These are phyloP conservation scores for Sporisorium scitamineum DNA, from an alignment of 1,284 basidiomycete species.

Conservation along the genomic window DNA sequence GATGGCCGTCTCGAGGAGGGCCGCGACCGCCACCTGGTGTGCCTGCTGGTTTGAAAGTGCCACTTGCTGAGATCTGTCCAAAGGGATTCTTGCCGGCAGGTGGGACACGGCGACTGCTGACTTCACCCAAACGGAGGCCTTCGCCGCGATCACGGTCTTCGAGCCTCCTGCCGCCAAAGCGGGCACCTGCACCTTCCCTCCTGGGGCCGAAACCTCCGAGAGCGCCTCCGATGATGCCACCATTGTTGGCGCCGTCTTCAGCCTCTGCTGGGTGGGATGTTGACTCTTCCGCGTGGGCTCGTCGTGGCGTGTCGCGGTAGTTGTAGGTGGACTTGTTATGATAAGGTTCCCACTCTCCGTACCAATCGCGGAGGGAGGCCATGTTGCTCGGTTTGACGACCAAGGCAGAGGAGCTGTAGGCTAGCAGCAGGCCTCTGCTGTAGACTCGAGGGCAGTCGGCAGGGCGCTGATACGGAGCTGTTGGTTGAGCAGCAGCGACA, in stretches of 20 bases:
- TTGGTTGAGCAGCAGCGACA: constrained; percentile 7
- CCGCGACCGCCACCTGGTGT: constrained; percentile 32
- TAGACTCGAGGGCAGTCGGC: constrained; percentile 44
- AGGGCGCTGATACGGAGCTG: constrained; percentile 30
- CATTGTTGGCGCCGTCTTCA: constrained; percentile 31
- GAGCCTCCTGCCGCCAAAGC: constrained; percentile 46
- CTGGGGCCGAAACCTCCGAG: constrained; percentile 47
- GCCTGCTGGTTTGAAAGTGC: constrained; percentile 62
- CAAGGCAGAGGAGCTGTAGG: constrained; percentile 80
- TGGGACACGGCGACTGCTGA: constrained; percentile 33
- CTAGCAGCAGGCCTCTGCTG: constrained; percentile 71
- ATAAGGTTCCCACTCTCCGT: constrained; percentile 73
- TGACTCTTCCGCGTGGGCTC: constrained; percentile 45
- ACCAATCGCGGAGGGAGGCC: constrained; percentile 86
- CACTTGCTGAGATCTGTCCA: constrained; percentile 61
- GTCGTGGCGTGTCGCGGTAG: constrained; percentile 79
- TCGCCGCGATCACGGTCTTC: constrained; percentile 51
- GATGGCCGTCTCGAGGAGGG: constrained; percentile 31
- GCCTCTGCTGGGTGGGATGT: constrained; percentile 9
- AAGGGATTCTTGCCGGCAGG: constrained; percentile 63
- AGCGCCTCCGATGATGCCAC: constrained; percentile 48
- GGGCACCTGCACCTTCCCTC: constrained; percentile 47
- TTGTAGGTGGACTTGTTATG: constrained; percentile 70
- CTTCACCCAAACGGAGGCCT: constrained; percentile 43
- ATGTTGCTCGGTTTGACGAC: constrained; percentile 79